Base-by-base conservation (phyloP, 2,329 filamentous ascomycete species). In the Penicillium occitanis region DNA sequence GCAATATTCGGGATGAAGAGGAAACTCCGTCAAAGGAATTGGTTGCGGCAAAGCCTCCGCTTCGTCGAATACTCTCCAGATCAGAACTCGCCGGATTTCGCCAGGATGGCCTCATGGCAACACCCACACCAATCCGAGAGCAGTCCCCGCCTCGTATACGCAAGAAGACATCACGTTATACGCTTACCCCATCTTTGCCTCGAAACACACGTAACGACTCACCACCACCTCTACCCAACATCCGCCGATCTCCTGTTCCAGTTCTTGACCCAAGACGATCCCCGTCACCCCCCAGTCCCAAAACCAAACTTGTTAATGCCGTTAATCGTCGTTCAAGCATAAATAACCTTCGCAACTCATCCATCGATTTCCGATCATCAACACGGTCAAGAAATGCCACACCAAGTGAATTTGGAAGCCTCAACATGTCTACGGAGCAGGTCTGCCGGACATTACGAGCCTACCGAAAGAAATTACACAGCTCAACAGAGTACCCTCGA, bases 61-160 rank as follows among this genome's bases (percentile, higher is more conserved):
- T 98, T 40, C 86, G 95, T 63, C 90, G 91, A 64, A 91, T 99
- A 8, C 83, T 98, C 37, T 97, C 93, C 1, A 92, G 91, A 71
- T 89, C 90, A 0, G 94, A 98, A 72, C 81, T 98, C 48, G 91
- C 92, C 8, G 91, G 93, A 68, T 93, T 96, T 63, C 83, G 86
- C 68, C 80, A 82, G 63, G 80, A 82, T 19, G 80, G 82, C n/a
- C 78, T 82, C 4, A 71, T 77, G n/a, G 74, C 75, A 17, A 80
- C 78, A 4, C 77, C 80, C 14, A 79, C 79, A 5, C 78, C 77
- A 5, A 78, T 79, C 5, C 79, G 81, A n/a, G 80, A 79, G 50
- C 71, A 76, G 42, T 83, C 81, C 17, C 80, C 86, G 0, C 83
- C 83, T 5, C 81, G 83, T 55, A 70, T 87, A n/a, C 82, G 82